These are phyloP conservation scores for Viola odorata DNA, from an alignment of 345 rosid species.

Conservation along the genomic window DNA sequence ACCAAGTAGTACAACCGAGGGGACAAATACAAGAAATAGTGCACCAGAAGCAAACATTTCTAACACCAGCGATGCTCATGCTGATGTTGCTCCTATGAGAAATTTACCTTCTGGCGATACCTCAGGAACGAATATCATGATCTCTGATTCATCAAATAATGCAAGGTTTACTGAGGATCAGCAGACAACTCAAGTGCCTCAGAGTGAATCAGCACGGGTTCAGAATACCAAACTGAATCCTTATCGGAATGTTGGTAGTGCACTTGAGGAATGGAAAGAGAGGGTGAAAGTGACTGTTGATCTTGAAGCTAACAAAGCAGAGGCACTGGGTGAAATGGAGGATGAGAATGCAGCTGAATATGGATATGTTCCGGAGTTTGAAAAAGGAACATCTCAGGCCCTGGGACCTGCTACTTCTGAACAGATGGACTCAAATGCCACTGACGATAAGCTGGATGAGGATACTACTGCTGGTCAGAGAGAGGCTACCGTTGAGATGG, in stretches of 20 bases:
- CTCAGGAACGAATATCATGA: slow-evolving; percentile 45
- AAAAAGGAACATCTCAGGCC: slow-evolving; percentile 76
- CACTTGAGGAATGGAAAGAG: slow-evolving; percentile 90
- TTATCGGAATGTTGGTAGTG: slow-evolving; percentile 77
- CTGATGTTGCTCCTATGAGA: slow-evolving; percentile 43
- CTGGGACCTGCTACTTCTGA: slow-evolving; percentile 86
- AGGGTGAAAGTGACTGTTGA: slow-evolving; percentile 67
- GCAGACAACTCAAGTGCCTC: slow-evolving; percentile 35
- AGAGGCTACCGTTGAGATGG: slow-evolving; percentile 56
- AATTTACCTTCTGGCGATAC: slow-evolving; percentile 44
- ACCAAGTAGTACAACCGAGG: slow-evolving; percentile 38
- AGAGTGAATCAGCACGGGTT: slow-evolving; percentile 37
- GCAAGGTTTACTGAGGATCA: slow-evolving; percentile 47
- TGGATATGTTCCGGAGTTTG: slow-evolving; percentile 65
- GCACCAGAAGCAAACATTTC: slow-evolving; percentile 46
- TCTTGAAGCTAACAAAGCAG: slow-evolving; percentile 43
- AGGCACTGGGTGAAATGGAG: slow-evolving; percentile 51
- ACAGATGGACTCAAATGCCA: slow-evolving; percentile 54
- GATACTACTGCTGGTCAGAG: slow-evolving; percentile 33
- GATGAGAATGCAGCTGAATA: slow-evolving; percentile 71
- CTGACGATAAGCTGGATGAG: slow-evolving; percentile 39
- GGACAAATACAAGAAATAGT: slow-evolving; percentile 37
- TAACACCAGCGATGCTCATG: slow-evolving; percentile 28
- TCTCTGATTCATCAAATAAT: slow-evolving; percentile 38
- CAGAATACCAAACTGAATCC: slow-evolving; percentile 62